Evolutionary conservation across 1,139 yeast genomes (phyloP), one percentile per base, ranked within the genome.

Genomic region (Candida anutae): DNA sequence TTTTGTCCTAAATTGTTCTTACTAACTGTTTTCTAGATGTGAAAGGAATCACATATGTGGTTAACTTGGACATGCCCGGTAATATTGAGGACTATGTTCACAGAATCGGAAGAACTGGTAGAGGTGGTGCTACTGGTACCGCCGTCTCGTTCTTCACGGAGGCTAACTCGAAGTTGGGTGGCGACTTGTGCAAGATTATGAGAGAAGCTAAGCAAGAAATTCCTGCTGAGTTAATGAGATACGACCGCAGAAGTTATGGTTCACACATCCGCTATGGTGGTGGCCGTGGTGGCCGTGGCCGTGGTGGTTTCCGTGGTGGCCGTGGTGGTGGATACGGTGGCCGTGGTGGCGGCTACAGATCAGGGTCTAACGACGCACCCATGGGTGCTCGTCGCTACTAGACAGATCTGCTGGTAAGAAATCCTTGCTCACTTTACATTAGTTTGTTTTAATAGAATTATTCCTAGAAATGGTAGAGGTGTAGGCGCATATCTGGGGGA

Each of bases 61-160:
- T 90, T 54, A 90, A 90, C 77, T 87, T 73, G 53, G 98, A 90
- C 59, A 88, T 88, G 87, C 97, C 98, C 50, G 87, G 87, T 62
- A 90, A 88, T 66, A 83, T 87, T 54, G 98, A 90, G 67, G 97
- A 90, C 65, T 90, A 90, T 58, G 96, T 90, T 36, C 94, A 82
- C 59, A 74, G 94, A 60, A 82, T 82, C 50, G 96, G 96, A 56
- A 85, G 98, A 78, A 88, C 97, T 39, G 98, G 98, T 58, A 85
- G 98, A 76, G 98, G 96, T 42, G 97, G 97, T 58, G 77, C 85
- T 40, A 69, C 72, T 38, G 98, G 98, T 70, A 87, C 94, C 39
- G 96, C 98, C 35, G 77, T 88, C 42, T 87, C 98, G 8, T 76
- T 90, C 60, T 90, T 90, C 73, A 87, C 97, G 33, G 83, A 78